A percentile compares a stretch with the other conserved stretches of the same genome.
phyloP scores from a whole-genome alignment of 2,329 filamentous ascomycete species.

The Microdochium nivale region DNA sequence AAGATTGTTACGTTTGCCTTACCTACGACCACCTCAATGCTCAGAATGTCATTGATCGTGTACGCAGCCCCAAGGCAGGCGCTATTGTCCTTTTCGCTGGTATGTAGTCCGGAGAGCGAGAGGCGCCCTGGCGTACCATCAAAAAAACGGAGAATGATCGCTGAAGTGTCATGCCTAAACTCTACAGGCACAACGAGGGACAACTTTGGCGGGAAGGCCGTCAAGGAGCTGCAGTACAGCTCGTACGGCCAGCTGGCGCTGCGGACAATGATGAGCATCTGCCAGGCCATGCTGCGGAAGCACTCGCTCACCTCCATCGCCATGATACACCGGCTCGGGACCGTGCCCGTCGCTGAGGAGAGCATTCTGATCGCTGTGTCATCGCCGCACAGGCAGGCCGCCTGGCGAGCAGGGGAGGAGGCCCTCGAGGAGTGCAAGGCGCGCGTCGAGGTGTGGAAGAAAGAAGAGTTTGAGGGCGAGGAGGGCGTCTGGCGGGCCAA shows the following conservation, averaged over 20 bases:
- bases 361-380: conserved; percentile 86
- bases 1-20: conserved; percentile 57
- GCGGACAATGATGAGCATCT: conserved; percentile 58
- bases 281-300: conserved; percentile 43
- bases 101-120: too few relatives aligned
- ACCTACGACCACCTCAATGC: conserved; percentile 54
- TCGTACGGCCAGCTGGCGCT: conserved; percentile 66
- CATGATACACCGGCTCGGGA: conserved; percentile 76
- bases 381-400: conserved; percentile 71
- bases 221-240: conserved; percentile 67
- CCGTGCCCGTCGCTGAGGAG: conserved; percentile 84
- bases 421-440: conserved; percentile 80
- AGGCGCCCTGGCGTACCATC: too few relatives aligned
- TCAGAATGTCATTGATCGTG: conserved; percentile 50
- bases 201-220: conserved; percentile 61
- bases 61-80: conserved; percentile 65
- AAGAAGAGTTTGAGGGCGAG: conserved; percentile 74
- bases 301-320: conserved; percentile 65
- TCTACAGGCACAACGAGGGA: conserved; percentile 64
- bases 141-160: too few relatives aligned
- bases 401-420: conserved; percentile 84
- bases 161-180: background rate
- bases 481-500: conserved; percentile 85
- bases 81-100: conserved; percentile 72
- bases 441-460: conserved; percentile 90